Percentiles rank a stretch among this genome's conserved stretches.
phyloP scores from a whole-genome alignment of 2,329 filamentous ascomycete species.

The Neocatenulostroma microsporum region DNA sequence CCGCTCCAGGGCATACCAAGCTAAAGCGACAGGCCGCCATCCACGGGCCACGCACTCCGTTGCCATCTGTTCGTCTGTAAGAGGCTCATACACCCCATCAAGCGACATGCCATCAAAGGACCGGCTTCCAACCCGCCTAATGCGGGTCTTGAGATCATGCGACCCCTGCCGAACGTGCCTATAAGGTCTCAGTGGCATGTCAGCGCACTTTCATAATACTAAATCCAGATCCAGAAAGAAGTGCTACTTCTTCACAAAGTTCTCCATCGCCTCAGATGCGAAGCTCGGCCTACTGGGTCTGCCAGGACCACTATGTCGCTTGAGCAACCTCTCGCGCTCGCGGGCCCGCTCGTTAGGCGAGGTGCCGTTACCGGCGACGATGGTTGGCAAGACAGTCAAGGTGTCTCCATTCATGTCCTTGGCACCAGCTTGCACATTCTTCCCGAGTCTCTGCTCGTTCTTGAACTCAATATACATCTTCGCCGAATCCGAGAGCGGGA shows the following conservation, averaged over 20 bases:
- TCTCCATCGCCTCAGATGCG: constrained; percentile 22
- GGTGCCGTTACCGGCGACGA: constrained; percentile 30
- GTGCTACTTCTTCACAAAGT: constrained; percentile 25
- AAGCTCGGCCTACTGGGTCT: constrained; percentile 17
- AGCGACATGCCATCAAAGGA: constrained; percentile 6
- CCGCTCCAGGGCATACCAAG: constrained; percentile 6
- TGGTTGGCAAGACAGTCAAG: constrained; percentile 53
- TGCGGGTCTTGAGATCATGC: constrained; percentile 4
- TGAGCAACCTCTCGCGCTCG: constrained; percentile 21
- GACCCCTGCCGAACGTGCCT: constrained; percentile 11
- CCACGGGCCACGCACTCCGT: background rate
- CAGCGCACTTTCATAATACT: constrained; percentile 5
- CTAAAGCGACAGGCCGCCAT: constrained; percentile 1
- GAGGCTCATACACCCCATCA: background rate
- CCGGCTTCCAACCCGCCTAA: constrained; percentile 8
- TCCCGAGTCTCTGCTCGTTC: constrained; percentile 38
- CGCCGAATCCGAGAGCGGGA: constrained; percentile 74
- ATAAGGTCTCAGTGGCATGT: constrained; percentile 3
- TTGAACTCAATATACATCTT: constrained; percentile 80
- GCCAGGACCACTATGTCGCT: constrained; percentile 19
- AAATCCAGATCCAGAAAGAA: background rate
- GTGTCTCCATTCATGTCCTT: constrained; percentile 44
- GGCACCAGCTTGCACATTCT: constrained; percentile 15
- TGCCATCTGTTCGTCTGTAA: background rate
- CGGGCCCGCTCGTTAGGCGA: constrained; percentile 12